A percentile compares a stretch with the other conserved stretches of the same genome.
Conservation (phyloP, 1,139 yeast genomes). For the Pichia sp. region DNA sequence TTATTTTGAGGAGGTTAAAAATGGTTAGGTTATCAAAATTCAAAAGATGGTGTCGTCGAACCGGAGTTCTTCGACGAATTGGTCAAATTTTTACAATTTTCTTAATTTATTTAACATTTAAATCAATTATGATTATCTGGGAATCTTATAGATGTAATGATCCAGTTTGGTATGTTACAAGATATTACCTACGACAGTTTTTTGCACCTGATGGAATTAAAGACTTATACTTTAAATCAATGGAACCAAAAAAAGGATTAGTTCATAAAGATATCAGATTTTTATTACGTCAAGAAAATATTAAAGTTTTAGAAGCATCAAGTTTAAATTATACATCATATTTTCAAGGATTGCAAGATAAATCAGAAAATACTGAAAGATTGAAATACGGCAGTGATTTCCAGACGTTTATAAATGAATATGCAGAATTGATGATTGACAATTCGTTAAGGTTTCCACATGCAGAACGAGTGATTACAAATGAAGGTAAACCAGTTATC, state of each 20-base stretch:
- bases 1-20: too few species aligned
- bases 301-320: conserved; percentile 11
- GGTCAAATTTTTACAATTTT: too few species aligned
- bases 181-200: conserved; percentile 5
- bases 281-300: conserved; percentile 14
- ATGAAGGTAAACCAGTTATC: conserved; percentile 22
- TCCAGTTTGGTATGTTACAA: conserved; percentile 16
- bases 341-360: conserved; percentile 4
- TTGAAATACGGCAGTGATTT: too few species aligned
- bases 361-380: too few species aligned
- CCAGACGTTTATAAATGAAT: conserved; percentile 16
- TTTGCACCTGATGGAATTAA: too few species aligned
- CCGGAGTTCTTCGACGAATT: too few species aligned
- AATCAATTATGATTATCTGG: not conserved
- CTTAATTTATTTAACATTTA: conserved; percentile 3
- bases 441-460: conserved; percentile 15
- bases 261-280: conserved; percentile 7
- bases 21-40: too few species aligned
- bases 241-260: too few species aligned
- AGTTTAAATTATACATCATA: conserved; percentile 7
- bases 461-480: conserved; percentile 18
- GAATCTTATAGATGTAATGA: conserved; percentile 4
- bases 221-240: too few species aligned
- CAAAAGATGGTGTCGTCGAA: too few species aligned
- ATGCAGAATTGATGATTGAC: conserved; percentile 10